A percentile compares a stretch with the other conserved stretches of the same genome.
Evolutionary conservation across 176 grass and related monocot species (phyloP).

Genomic region (Canna indica): DNA sequence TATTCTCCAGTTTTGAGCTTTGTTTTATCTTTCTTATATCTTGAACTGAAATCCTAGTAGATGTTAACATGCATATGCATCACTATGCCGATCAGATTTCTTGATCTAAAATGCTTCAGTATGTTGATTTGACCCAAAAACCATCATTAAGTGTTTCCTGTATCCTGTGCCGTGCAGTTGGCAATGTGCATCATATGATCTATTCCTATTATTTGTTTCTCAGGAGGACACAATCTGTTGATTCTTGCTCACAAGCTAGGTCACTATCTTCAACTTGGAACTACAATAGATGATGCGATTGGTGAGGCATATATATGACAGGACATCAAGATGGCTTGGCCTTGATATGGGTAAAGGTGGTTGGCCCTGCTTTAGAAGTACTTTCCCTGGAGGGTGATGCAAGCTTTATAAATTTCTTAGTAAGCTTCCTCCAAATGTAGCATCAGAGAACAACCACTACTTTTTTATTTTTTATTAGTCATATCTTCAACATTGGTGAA

Average conservation of each 20-base stretch:
- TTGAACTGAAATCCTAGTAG: not conserved
- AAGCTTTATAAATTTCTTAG: conserved; percentile 62
- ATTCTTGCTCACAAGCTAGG: conserved; percentile 76
- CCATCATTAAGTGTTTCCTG: too few relatives aligned
- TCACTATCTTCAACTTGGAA: conserved; percentile 93
- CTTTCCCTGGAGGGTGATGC: conserved; percentile 78
- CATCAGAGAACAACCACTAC: too few relatives aligned
- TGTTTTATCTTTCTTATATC: not conserved
- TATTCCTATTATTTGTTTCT: conserved; percentile 12
- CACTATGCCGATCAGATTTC: not conserved
- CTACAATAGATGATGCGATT: conserved; percentile 93
- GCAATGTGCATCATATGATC: not conserved
- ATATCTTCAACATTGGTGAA: too few relatives aligned
- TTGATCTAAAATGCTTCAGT: too few relatives aligned
- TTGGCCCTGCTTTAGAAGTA: conserved; percentile 87
- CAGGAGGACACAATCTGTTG: conserved; percentile 94
- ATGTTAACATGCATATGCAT: too few relatives aligned
- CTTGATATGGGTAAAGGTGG: conserved; percentile 93
- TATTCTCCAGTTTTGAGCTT: not conserved
- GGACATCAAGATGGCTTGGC: conserved; percentile 88
- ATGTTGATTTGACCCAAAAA: too few relatives aligned
- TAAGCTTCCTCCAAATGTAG: conserved; percentile 39
- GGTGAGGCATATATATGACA: conserved; percentile 99
- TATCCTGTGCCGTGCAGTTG: too few relatives aligned
- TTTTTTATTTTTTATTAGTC: too few relatives aligned